phyloP scores from a whole-genome alignment of 768 basidiomycete species.

The Termitomyces sp. region DNA sequence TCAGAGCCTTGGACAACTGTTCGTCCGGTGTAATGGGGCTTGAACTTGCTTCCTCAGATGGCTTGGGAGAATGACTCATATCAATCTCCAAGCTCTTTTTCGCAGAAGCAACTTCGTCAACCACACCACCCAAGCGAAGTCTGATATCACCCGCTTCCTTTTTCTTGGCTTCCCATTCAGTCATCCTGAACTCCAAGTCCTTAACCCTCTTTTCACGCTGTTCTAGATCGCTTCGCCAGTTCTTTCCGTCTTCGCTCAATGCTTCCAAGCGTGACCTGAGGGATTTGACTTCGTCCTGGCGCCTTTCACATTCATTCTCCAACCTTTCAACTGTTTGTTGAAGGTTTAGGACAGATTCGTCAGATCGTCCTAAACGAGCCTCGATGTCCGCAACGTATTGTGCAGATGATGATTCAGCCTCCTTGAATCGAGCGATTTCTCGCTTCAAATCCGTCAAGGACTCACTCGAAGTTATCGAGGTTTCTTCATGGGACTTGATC shows the following conservation, averaged over 20 bases:
- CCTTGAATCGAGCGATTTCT: constrained; percentile 75
- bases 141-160: constrained; percentile 64
- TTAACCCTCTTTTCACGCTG: constrained; percentile 71
- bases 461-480: constrained; percentile 67
- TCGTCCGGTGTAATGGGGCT: constrained; percentile 20
- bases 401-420: constrained; percentile 63
- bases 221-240: constrained; percentile 83
- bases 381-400: constrained; percentile 89
- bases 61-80: constrained; percentile 22
- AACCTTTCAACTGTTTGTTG: constrained; percentile 69
- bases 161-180: constrained; percentile 72
- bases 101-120: constrained; percentile 66
- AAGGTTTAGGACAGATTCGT: constrained; percentile 69
- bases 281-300: constrained; percentile 63
- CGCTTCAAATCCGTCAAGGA: constrained; percentile 80
- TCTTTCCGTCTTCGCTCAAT: constrained; percentile 69
- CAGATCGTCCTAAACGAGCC: constrained; percentile 68
- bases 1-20: constrained; percentile 22
- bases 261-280: constrained; percentile 69
- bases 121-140: constrained; percentile 59
- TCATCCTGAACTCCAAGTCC: constrained; percentile 73
- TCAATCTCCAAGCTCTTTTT: constrained; percentile 60
- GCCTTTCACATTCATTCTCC: constrained; percentile 71
- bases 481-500: constrained; percentile 82
- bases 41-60: constrained; percentile 14